Conservation (phyloP, 2,329 filamentous ascomycete species). For the Anisogramma anomala region DNA sequence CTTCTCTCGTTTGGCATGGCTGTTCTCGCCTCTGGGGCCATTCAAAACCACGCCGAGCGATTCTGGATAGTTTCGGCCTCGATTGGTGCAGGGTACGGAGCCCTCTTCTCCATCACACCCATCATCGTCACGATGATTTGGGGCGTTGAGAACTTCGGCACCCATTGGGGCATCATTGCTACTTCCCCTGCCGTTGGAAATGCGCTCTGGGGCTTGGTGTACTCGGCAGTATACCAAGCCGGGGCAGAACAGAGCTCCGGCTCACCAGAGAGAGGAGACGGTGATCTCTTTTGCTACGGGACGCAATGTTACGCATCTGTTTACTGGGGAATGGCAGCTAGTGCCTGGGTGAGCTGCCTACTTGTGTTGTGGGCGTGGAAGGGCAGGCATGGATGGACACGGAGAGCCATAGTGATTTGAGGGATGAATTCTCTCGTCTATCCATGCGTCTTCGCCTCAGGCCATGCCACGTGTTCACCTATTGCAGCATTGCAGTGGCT, state of each 20-base stretch:
- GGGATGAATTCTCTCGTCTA: no score
- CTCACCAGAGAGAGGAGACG: conserved; percentile 21
- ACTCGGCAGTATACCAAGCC: conserved; percentile 66
- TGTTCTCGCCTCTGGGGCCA: conserved; percentile 61
- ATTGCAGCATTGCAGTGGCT: no score
- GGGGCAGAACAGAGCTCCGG: conserved; percentile 37
- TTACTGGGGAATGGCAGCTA: conserved; percentile 77
- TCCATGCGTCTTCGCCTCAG: no score
- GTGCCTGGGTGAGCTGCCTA: conserved; percentile 64
- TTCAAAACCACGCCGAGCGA: conserved; percentile 62
- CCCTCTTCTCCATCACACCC: conserved; percentile 77
- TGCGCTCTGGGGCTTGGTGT: conserved; percentile 83
- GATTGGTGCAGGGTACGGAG: conserved; percentile 85
- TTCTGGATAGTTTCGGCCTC: conserved; percentile 80
- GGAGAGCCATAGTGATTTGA: conserved; percentile 58
- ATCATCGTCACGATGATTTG: conserved; percentile 95
- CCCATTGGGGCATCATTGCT: conserved; percentile 92
- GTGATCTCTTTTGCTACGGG: conserved; percentile 65
- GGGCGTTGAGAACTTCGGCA: conserved; percentile 97
- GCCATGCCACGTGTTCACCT: no score
- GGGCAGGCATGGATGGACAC: conserved; percentile 62
- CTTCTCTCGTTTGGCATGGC: conserved; percentile 66
- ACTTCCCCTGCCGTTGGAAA: conserved; percentile 83
- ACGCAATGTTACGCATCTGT: conserved; percentile 66
- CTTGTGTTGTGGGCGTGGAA: conserved; percentile 74